Evolutionary conservation across 495 filamentous ascomycete genomes (phyloP), one percentile per base, ranked within the genome.

Genomic region (Annulohypoxylon bovei): DNA sequence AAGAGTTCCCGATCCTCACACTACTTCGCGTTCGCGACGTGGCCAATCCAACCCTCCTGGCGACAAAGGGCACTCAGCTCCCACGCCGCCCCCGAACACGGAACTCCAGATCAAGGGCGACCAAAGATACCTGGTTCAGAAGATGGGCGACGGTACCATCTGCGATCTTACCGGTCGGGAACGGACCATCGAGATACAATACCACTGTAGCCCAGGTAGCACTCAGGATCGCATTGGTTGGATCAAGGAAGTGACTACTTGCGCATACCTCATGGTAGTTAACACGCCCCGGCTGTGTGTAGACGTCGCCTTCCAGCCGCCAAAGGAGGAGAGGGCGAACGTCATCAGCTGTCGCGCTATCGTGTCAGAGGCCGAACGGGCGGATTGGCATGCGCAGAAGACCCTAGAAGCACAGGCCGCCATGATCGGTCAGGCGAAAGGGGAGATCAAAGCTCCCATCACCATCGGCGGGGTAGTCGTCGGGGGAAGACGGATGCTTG

Each of bases 171-270:
- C 95, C 0, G 90, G 91, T n/a, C 89, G 89, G 35, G 88, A 90
- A 60, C 87, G 95, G 40, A 90, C 88, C 64, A 91, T 98, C 64
- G 95, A 99, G 72, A 88, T 99, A 7, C 81, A 93, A 82, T 99
- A 94, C 77, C 95, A 99, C 80, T 99, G 95, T 82, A 89, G 92
- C 70, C 92, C 94, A 1, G 89, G 92, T 67, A 71, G 81, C 11
- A 88, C 85, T 5, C 81, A 86, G 18, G 95, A 98, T 78, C 89
- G 91, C 6, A 98, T 98, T 68, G 91, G 90, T 47, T 94, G 92
- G 87, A 96, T 99, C 81, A 99, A 99, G 75, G 95, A 99, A 76
- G 85, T 97, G 4, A 90, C 90, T 7, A 98, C 93, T 7, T 99
- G 95, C 80, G 90, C 92, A 22, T 99, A 99, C 70, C 81, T 98